These are phyloP conservation scores for Diaporthe destruens DNA, from an alignment of 2,329 filamentous ascomycete species.

Conservation along the genomic window DNA sequence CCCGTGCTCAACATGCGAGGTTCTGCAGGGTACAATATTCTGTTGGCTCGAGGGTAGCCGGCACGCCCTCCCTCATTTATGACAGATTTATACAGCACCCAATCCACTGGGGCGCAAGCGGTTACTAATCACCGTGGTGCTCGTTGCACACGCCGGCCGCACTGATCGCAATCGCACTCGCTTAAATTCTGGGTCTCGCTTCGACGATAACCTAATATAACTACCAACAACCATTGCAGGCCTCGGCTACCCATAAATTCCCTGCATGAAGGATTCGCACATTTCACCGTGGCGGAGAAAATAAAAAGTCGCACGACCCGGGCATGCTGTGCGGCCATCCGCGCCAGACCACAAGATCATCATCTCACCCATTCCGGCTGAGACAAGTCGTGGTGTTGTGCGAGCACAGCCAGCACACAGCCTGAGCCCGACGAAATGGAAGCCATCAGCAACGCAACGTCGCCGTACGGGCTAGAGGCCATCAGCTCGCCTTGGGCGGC, in stretches of 20 bases:
- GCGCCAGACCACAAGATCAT: not conserved
- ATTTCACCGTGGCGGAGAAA: not conserved
- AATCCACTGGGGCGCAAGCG: not conserved
- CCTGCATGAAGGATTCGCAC: not conserved
- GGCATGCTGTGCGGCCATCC: not conserved
- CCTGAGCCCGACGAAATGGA: not conserved
- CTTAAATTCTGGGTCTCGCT: slow-evolving; percentile 26
- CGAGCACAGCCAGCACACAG: not conserved
- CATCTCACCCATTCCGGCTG: not conserved
- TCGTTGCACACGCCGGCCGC: too few species aligned
- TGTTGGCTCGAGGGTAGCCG: not conserved
- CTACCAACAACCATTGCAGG: not conserved
- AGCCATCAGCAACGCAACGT: not conserved
- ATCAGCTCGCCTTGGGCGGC: slow-evolving; percentile 17
- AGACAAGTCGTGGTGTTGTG: not conserved
- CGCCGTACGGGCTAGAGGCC: not conserved
- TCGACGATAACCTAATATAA: not conserved
- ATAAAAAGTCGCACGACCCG: not conserved
- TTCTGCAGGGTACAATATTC: not conserved
- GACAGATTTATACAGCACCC: not conserved
- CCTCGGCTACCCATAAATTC: not conserved
- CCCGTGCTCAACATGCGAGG: not conserved
- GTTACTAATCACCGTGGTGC: not conserved
- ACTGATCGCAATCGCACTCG: slow-evolving; percentile 29
- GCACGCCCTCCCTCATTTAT: not conserved